Percentiles rank a stretch among this genome's conserved stretches.
Conservation (phyloP, 768 basidiomycete genomes). For the Macrolepiota dolichaula region DNA sequence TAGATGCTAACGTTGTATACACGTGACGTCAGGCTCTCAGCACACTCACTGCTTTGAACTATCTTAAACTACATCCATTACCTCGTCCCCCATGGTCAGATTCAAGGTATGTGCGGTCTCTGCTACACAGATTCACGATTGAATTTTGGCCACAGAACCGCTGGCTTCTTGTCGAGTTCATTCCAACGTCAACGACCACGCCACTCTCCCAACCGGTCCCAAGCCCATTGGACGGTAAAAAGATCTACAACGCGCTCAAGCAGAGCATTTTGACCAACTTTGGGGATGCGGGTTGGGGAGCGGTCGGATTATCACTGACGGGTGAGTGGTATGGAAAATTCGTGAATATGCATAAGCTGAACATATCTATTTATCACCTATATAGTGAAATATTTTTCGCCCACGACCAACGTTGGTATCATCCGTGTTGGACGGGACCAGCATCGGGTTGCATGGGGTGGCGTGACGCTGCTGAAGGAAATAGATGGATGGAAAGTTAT, state of each 20-base stretch:
- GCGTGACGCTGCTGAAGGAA: slow-evolving; percentile 62
- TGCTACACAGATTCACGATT: slow-evolving; percentile 5
- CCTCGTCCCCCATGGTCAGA: slow-evolving; percentile 53
- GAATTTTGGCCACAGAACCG: slow-evolving; percentile 55
- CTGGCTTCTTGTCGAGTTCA: slow-evolving; percentile 86
- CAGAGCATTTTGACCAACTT: slow-evolving; percentile 71
- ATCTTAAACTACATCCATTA: neutral
- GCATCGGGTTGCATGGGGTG: slow-evolving; percentile 77
- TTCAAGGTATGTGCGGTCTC: slow-evolving; percentile 48
- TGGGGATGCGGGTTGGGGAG: slow-evolving; percentile 86
- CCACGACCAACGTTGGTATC: slow-evolving; percentile 79
- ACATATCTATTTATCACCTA: neutral
- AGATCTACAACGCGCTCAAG: slow-evolving; percentile 65
- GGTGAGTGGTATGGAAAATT: slow-evolving; percentile 39
- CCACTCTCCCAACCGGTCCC: slow-evolving; percentile 9
- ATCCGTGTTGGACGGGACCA: slow-evolving; percentile 83
- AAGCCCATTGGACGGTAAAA: slow-evolving; percentile 50
- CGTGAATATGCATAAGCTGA: neutral
- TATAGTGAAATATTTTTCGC: slow-evolving; percentile 86
- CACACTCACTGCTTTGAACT: no score
- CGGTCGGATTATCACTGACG: slow-evolving; percentile 65
- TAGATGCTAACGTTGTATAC: no score
- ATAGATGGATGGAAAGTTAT: slow-evolving; percentile 60
- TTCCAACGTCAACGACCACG: slow-evolving; percentile 36
- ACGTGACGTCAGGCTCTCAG: no score